Conservation (phyloP, 805 yeast species). For the Ogataea philodendri region DNA sequence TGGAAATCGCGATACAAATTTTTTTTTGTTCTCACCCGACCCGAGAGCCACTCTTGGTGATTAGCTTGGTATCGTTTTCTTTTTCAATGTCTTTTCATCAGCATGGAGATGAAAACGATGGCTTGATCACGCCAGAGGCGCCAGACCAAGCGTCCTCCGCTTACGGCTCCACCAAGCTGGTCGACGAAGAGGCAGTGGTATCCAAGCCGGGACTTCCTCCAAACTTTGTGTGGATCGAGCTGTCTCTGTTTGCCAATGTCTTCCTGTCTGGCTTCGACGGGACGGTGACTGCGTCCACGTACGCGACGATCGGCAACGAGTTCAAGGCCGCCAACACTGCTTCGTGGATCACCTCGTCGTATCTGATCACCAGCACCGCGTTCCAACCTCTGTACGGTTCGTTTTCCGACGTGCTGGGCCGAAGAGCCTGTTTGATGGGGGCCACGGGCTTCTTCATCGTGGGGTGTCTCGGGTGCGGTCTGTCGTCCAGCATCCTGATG, state of each 20-base stretch:
- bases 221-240: conserved; percentile 12
- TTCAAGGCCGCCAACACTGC: conserved; percentile 39
- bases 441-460: conserved; percentile 31
- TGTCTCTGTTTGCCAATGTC: conserved; percentile 11
- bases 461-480: conserved; percentile 40
- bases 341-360: conserved; percentile 38
- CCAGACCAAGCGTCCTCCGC: not conserved
- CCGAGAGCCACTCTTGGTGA: not conserved
- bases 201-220: conserved; percentile 2
- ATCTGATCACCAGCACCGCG: conserved; percentile 37
- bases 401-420: conserved; percentile 47
- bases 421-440: conserved; percentile 35
- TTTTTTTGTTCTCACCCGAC: conserved; percentile 2
- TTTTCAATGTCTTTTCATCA: conserved; percentile 1
- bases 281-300: conserved; percentile 47
- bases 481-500: conserved; percentile 38
- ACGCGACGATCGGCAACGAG: conserved; percentile 46
- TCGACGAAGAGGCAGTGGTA: conserved; percentile 1
- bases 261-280: conserved; percentile 46
- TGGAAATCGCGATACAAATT: too few relatives aligned
- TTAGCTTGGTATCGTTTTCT: too few relatives aligned
- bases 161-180: conserved; percentile 1
- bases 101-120: not conserved
- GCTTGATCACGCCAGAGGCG: not conserved
- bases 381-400: conserved; percentile 51